Percentiles rank a stretch among this genome's conserved stretches.
These are phyloP conservation scores for Metarhizium guizhouense DNA, from an alignment of 2,329 filamentous ascomycete species.

Conservation along the genomic window DNA sequence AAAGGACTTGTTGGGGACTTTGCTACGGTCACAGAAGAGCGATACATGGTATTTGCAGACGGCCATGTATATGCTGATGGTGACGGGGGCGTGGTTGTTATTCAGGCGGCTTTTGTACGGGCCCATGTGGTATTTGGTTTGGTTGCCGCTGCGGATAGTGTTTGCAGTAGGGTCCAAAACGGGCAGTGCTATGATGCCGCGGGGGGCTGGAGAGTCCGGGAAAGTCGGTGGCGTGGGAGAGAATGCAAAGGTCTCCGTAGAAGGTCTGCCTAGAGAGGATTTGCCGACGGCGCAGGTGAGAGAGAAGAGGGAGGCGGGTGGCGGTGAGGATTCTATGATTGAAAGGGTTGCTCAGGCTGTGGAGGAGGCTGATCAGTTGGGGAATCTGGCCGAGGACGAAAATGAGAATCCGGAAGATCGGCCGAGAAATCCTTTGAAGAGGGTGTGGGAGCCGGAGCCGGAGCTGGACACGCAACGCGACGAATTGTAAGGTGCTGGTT, in stretches of 20 bases:
- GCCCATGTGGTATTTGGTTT: constrained; percentile 81
- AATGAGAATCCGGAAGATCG: constrained; percentile 6
- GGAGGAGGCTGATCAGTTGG: constrained; percentile 24
- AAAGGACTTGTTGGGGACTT: constrained; percentile 63
- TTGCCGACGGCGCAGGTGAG: constrained; percentile 42
- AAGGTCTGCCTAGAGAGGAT: constrained; percentile 29
- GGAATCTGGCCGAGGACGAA: constrained; percentile 11
- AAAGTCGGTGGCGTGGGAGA: constrained; percentile 17
- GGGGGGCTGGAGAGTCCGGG: constrained; percentile 15
- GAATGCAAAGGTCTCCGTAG: constrained; percentile 19
- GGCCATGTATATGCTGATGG: constrained; percentile 71
- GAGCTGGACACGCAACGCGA: constrained; percentile 17
- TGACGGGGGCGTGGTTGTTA: constrained; percentile 74
- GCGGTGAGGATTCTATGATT: constrained; percentile 31
- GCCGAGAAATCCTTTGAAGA: constrained; percentile 19
- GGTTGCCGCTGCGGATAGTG: constrained; percentile 65
- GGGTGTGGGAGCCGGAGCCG: constrained; percentile 17
- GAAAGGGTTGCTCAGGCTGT: constrained; percentile 49
- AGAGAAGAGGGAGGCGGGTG: constrained; percentile 14
- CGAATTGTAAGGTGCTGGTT: constrained; percentile 22
- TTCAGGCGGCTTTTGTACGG: constrained; percentile 83
- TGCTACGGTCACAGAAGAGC: constrained; percentile 83
- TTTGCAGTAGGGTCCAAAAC: constrained; percentile 51
- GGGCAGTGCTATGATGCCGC: constrained; percentile 39
- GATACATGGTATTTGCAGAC: constrained; percentile 98